Evolutionary conservation across 352 stramenopile species (phyloP), one percentile per base, ranked within the genome.

Genomic region (Phytophthora tentaculata): DNA sequence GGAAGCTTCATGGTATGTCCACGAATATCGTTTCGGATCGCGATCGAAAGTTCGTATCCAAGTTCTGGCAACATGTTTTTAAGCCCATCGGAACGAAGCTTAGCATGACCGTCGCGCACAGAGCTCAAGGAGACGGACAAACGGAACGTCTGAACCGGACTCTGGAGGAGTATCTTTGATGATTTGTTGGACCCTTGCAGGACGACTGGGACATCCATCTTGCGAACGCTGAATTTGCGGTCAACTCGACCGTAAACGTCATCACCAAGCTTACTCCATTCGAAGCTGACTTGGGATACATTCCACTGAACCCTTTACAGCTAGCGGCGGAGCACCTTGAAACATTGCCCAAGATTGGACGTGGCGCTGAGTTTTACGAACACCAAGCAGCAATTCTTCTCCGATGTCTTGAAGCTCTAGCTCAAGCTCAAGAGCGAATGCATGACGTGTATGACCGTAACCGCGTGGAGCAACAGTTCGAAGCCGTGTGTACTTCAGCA

Each of bases 1-100:
- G 47, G 47, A 53, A 53, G 47, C 22, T 53, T 13, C 47, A 53
- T 20, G 23, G 47, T 14, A n/a, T n/a, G n/a, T n/a, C n/a, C n/a
- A n/a, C n/a, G n/a, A n/a, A n/a, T n/a, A n/a, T 37, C 14, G 23
- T 53, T 0, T 53, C 47, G 0, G 47, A 53, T 22, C 22, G 47
- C 5, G 47, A 53, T 13, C 10, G 12, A 22, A 37, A 37, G 47
- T 53, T 53, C 8, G 22, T 53, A 6, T 53, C 47, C 2, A 10
- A 9, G 2, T 53, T 53, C 47, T 53, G 22, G 47, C 47, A n/a
- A 53, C 35, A 0, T 53, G 20, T n/a, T n/a, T n/a, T n/a, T 0
- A 53, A 53, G 47, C 35, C 47, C 3, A 53, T 53, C 10, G 47
- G 47, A 4, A 53, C 22, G 5, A 22, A 5, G 8, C 12, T 53